These are phyloP conservation scores for Yamadazyma takamatsuzukensis DNA, from an alignment of 805 yeast species.

Conservation along the genomic window DNA sequence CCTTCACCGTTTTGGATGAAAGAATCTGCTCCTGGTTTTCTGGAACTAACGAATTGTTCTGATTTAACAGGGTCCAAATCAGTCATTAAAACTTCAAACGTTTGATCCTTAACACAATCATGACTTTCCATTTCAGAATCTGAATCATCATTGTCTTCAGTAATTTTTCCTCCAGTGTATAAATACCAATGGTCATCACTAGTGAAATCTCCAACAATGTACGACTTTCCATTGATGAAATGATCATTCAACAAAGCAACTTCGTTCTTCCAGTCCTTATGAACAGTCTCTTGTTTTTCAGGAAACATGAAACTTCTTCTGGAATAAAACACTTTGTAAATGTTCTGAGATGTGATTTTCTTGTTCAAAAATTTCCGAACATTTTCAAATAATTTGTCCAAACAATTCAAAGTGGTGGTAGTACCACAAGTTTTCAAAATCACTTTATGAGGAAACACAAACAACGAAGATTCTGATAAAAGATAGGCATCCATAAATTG, in stretches of 20 bases:
- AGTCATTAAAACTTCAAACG: conserved; percentile 90
- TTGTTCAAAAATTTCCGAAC: conserved; percentile 25
- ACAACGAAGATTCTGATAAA: conserved; percentile 83
- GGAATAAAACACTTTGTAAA: conserved; percentile 79
- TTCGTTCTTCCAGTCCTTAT: conserved; percentile 81
- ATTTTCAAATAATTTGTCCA: conserved; percentile 56
- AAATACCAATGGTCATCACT: conserved; percentile 89
- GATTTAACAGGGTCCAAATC: conserved; percentile 61
- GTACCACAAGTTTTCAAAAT: conserved; percentile 95
- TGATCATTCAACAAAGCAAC: conserved; percentile 61
- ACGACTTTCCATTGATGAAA: conserved; percentile 60
- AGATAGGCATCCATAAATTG: conserved; percentile 73
- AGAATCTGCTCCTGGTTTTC: conserved; percentile 43
- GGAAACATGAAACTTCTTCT: conserved; percentile 94
- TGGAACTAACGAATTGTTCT: conserved; percentile 52
- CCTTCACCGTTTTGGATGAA: conserved; percentile 36
- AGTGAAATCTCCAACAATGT: conserved; percentile 71
- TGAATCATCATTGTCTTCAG: conserved; percentile 4
- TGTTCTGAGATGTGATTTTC: conserved; percentile 17
- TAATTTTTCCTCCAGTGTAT: conserved; percentile 56
- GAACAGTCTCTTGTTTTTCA: conserved; percentile 73
- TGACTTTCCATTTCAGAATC: conserved; percentile 8
- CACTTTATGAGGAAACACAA: conserved; percentile 82
- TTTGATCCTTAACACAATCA: conserved; percentile 52
- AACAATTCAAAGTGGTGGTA: conserved; percentile 80